Conservation (phyloP, 129 eudicot species). For the Calendula officinalis region DNA sequence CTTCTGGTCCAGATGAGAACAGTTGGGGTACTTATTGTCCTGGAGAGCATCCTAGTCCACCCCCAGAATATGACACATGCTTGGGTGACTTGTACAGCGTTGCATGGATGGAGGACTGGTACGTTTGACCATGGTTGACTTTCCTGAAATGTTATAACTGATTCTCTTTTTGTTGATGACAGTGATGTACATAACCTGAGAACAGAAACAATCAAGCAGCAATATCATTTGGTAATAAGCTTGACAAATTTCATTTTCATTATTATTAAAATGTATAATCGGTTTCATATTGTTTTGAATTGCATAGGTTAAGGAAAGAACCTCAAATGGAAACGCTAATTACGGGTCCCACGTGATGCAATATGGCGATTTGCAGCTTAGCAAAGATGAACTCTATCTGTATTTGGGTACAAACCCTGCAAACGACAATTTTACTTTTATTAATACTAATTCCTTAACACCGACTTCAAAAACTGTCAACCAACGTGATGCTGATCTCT, state of each 20-base stretch:
- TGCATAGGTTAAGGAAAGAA: conserved; percentile 74
- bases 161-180: conserved; percentile 20
- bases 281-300: not conserved
- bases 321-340: conserved; percentile 55
- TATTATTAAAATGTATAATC: not conserved
- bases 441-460: conserved; percentile 43
- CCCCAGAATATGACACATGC: conserved; percentile 87
- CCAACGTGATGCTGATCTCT: conserved; percentile 93
- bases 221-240: conserved; percentile 65
- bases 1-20: conserved; percentile 79
- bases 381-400: conserved; percentile 51
- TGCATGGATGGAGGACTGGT: conserved; percentile 99
- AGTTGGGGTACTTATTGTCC: conserved; percentile 98
- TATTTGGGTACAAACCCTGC: conserved; percentile 88
- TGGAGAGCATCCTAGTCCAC: conserved; percentile 73
- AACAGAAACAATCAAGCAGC: conserved; percentile 75
- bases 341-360: conserved; percentile 99
- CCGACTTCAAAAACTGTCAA: conserved; percentile 65
- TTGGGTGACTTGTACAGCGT: conserved; percentile 96
- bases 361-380: conserved; percentile 78
- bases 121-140: conserved; percentile 14
- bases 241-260: not conserved
- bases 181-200: conserved; percentile 81
- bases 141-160: not conserved
- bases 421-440: conserved; percentile 59